Percentiles rank a stretch among this genome's conserved stretches.
Evolutionary conservation across 495 filamentous ascomycete genomes (phyloP).

Genomic region (Aspergillus hancockii): DNA sequence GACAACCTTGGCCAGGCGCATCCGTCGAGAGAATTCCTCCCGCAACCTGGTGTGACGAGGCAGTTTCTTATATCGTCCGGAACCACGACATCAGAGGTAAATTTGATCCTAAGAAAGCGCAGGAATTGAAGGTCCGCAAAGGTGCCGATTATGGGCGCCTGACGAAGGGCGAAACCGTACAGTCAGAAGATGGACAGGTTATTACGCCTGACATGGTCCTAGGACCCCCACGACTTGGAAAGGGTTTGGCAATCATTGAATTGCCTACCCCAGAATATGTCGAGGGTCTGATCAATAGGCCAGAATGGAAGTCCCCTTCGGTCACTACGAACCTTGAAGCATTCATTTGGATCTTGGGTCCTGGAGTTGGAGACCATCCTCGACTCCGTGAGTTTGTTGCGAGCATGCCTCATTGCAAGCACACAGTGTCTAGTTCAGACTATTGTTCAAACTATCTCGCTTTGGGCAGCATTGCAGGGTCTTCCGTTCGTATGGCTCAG

Average conservation of each 20-base stretch:
- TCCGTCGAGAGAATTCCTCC: conserved; percentile 61
- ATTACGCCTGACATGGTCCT: conserved; percentile 70
- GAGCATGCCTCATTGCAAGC: conserved; percentile 58
- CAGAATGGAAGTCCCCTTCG: conserved; percentile 69
- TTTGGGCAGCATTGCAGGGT: conserved; percentile 60
- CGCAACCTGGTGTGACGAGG: conserved; percentile 61
- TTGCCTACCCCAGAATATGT: conserved; percentile 70
- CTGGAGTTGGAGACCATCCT: conserved; percentile 60
- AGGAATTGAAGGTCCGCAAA: conserved; percentile 54
- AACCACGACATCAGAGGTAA: conserved; percentile 74
- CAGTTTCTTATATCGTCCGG: conserved; percentile 84
- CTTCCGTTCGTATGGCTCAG: conserved; percentile 64
- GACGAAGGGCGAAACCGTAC: conserved; percentile 55
- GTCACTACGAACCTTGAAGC: conserved; percentile 66
- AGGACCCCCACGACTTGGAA: conserved; percentile 52
- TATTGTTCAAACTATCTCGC: conserved; percentile 71
- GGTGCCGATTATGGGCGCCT: conserved; percentile 55
- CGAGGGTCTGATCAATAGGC: conserved; percentile 60
- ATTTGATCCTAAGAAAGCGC: conserved; percentile 68
- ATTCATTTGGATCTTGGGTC: conserved; percentile 81
- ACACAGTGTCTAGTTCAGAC: conserved; percentile 73
- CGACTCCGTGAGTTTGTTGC: conserved; percentile 68
- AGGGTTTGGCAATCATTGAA: conserved; percentile 79
- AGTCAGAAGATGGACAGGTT: conserved; percentile 52
- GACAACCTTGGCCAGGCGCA: conserved; percentile 82